Percentiles rank a stretch among this genome's conserved stretches.
Evolutionary conservation across 331 rosid genomes (phyloP).

Genomic region (Pyrus hybrid): DNA sequence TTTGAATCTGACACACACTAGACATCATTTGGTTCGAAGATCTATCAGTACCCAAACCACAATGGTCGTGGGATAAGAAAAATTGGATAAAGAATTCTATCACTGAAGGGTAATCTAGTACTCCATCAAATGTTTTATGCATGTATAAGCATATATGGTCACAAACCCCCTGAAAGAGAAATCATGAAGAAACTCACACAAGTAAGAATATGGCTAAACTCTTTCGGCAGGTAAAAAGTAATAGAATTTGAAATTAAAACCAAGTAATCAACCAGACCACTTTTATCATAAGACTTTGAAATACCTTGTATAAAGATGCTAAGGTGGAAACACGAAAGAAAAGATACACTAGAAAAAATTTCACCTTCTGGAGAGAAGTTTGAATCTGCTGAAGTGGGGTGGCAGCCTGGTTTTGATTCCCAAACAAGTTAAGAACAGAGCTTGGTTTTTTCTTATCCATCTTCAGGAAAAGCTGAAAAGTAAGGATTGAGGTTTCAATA

Average conservation of each 20-base stretch:
- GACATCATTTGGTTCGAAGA: neutral
- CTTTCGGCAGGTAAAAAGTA: no score
- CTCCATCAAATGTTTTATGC: neutral
- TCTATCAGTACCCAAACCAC: neutral
- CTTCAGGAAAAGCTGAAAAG: no score
- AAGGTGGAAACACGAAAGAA: neutral
- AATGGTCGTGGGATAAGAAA: neutral
- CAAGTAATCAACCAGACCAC: neutral
- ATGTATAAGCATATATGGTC: neutral
- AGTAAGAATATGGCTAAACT: neutral
- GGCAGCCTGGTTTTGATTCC: no score
- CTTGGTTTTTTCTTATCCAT: no score
- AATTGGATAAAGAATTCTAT: neutral
- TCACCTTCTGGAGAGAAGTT: slow-evolving; percentile 74
- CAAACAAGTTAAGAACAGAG: no score
- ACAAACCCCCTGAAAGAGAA: no score
- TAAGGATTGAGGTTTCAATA: no score
- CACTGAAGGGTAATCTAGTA: neutral
- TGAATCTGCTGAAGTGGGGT: slow-evolving; percentile 73
- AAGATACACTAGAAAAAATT: neutral
- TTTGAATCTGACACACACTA: no score
- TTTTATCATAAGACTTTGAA: neutral
- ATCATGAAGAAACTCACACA: neutral
- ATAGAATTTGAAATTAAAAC: neutral
- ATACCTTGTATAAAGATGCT: neutral